A percentile compares a stretch with the other conserved stretches of the same genome.
Conservation (phyloP, 179 eudicot genomes). For the Carnegiea gigantea region DNA sequence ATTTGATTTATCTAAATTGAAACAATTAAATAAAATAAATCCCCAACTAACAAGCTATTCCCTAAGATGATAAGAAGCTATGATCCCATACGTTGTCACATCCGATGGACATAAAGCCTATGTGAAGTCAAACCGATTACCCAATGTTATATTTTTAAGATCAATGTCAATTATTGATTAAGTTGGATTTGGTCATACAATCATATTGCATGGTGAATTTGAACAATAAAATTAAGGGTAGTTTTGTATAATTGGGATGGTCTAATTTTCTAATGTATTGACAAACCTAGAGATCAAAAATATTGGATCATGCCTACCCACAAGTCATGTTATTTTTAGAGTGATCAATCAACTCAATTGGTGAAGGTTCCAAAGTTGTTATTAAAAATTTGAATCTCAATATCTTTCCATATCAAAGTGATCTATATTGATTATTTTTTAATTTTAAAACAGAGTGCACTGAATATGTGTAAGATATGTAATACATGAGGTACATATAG, state of each 20-base stretch:
- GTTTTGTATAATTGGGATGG: neutral
- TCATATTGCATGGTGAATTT: neutral
- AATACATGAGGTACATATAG: no score
- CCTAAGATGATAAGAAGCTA: neutral
- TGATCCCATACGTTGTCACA: neutral
- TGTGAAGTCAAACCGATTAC: neutral
- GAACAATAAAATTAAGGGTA: no score
- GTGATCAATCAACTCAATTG: no score
- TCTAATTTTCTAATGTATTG: neutral
- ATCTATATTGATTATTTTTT: no score
- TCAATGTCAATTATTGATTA: slow-evolving; percentile 1
- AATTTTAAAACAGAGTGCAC: no score
- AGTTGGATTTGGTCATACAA: neutral
- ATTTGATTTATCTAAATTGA: neutral
- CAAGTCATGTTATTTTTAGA: no score
- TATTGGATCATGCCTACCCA: no score
- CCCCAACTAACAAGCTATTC: neutral
- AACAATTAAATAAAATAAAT: neutral
- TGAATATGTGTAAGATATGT: no score
- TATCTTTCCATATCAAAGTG: no score
- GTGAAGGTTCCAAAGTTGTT: no score
- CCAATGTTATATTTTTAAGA: neutral
- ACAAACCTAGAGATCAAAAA: no score
- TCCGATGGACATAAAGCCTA: neutral
- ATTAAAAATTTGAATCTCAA: no score